phyloP scores from a whole-genome alignment of 352 stramenopile species.

The Globisporangium nagaii region DNA sequence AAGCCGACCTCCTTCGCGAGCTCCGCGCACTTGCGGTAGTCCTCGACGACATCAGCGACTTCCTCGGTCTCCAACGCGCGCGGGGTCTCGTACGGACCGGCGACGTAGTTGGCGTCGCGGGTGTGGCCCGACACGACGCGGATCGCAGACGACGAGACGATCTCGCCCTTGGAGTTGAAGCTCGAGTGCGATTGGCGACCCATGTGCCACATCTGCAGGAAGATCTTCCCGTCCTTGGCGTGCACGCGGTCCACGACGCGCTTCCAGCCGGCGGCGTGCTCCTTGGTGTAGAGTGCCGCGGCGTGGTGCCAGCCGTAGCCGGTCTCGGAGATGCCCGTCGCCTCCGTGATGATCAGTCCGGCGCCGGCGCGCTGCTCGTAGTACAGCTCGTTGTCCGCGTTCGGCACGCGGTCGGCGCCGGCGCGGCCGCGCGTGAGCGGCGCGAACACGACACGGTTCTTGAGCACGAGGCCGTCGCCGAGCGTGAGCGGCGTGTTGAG shows the following conservation, averaged over 20 bases:
- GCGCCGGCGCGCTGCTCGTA: slow-evolving; percentile 52
- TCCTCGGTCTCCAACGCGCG: slow-evolving; percentile 32
- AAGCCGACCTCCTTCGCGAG: slow-evolving; percentile 67
- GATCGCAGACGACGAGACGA: slow-evolving; percentile 36
- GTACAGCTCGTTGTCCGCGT: slow-evolving; percentile 48
- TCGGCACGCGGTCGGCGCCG: slow-evolving; percentile 21
- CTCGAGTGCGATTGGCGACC: slow-evolving; percentile 51
- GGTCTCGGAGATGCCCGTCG: slow-evolving; percentile 35
- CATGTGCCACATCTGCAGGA: slow-evolving; percentile 81
- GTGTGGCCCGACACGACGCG: not conserved
- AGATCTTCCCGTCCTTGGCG: slow-evolving; percentile 69
- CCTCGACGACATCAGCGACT: slow-evolving; percentile 47
- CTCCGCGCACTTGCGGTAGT: slow-evolving; percentile 51
- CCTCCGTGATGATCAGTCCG: slow-evolving; percentile 65
- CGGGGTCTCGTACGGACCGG: not conserved
- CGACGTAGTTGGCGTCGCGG: not conserved
- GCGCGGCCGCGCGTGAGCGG: slow-evolving; percentile 43
- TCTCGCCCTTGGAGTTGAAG: slow-evolving; percentile 40
- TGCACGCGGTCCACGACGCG: slow-evolving; percentile 63
- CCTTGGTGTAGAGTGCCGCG: slow-evolving; percentile 17
- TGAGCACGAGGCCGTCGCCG: slow-evolving; percentile 27
- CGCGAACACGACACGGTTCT: slow-evolving; percentile 48
- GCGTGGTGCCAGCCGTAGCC: not conserved
- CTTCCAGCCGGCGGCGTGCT: slow-evolving; percentile 42
- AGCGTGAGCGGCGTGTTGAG: slow-evolving; percentile 29